Percentiles rank a stretch among this genome's conserved stretches.
Evolutionary conservation across 1,284 basidiomycete species (phyloP).

Genomic region (Cystobasidium pallidum): DNA sequence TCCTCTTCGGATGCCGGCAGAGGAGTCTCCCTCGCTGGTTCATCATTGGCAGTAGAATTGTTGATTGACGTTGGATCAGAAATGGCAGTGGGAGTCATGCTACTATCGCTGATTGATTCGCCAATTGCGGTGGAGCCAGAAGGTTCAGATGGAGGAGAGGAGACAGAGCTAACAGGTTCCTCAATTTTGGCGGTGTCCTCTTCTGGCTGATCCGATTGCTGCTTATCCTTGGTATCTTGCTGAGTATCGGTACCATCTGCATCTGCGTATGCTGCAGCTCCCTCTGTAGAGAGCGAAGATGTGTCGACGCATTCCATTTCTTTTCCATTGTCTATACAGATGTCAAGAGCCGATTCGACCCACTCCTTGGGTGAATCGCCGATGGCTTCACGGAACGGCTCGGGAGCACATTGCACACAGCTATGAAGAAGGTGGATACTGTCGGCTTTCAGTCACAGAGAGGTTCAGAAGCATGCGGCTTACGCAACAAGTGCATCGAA

Average conservation of each 20-base stretch:
- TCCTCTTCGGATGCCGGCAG: not conserved
- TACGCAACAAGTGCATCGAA: constrained; percentile 1
- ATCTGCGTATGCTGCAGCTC: not conserved
- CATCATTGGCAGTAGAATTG: not conserved
- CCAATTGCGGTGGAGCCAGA: not conserved
- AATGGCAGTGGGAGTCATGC: not conserved
- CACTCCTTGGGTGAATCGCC: not conserved
- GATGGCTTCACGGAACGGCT: not conserved
- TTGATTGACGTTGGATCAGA: not conserved
- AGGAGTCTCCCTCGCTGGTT: not conserved
- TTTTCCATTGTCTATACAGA: constrained; percentile 8
- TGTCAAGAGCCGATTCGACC: not conserved
- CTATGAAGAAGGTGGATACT: not conserved
- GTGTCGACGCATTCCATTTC: constrained; percentile 10
- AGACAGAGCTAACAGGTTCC: not conserved
- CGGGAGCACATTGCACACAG: not conserved
- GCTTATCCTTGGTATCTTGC: not conserved
- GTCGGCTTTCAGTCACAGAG: too few species aligned
- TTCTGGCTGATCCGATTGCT: not conserved
- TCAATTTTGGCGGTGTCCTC: not conserved
- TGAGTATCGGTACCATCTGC: not conserved
- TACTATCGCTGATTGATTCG: not conserved
- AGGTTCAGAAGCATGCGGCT: too few species aligned
- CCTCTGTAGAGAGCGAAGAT: not conserved
- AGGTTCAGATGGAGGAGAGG: not conserved